Evolutionary conservation across 108 stramenopile species (phyloP), one percentile per base, ranked within the genome.

Genomic region (Cyclotella kingstonii): DNA sequence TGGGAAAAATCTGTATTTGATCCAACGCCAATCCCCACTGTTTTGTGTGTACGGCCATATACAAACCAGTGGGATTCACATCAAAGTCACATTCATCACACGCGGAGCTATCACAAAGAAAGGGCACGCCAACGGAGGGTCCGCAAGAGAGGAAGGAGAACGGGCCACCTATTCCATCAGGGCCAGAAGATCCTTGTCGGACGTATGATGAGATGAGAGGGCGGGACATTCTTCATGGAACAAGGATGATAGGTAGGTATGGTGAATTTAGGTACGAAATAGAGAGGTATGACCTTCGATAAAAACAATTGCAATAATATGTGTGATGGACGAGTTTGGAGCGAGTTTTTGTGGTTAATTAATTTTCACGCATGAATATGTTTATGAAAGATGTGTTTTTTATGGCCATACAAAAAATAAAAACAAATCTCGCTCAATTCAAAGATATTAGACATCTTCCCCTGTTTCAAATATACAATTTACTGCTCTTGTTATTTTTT

Each of bases 1-100:
- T 62, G 6, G 86, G 86, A 57, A 84, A 84, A 3, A 76, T 43
- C 19, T 73, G 68, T 28, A 79, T 76, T 14, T 85, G 65, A 11
- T 63, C 54, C 4, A 61, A 42, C 0, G 84, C 89, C 49, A 79
- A 31, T 12, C 81, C 76, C 89, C 89, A 90, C 36, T 83, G 73
- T 39, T 80, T 80, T 5, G 79, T 75, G 43, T 90, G 85, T 27
- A 90, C 71, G 41, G 84, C 65, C 30, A 83, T 68, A 53, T 90
- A 90, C 22, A 90, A 36, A 6, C 59, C 36, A 11, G 89, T 81
- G 11, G 82, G 82, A 26, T 76, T 71, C 18, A 66, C 70, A 48
- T 90, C 85, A 38, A 85, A 86, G 43, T 85, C 80, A 27, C 64
- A 64, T 61, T 74, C 73, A 11, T 58, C 30, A 14, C 39, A 23